Evolutionary conservation across 1,139 yeast species (phyloP), one percentile per base, ranked within the genome.

Genomic region (Meyerozyma smithsonii): DNA sequence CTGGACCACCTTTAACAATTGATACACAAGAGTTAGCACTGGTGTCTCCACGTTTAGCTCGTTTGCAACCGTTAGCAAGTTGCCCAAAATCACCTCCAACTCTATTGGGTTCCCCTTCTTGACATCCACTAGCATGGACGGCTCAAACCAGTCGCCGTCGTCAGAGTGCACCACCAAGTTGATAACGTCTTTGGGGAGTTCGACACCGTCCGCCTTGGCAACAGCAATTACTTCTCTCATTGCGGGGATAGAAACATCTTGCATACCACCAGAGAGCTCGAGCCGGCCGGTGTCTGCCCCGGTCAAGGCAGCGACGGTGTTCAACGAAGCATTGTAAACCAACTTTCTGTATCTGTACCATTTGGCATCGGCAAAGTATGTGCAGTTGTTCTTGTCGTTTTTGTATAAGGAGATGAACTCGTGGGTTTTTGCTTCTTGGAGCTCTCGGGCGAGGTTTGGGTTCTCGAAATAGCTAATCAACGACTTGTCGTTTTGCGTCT

Each of bases 321-420:
- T 84, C 56, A 79, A 70, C 3, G 79, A 72, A 6, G 84, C 75
- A 54, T 85, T 85, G 62, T 84, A 84, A 16, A 84, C 71, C 41
- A 85, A 67, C 55, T 85, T 85, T 43, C 76, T 68, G 94, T 94
- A 85, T 55, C 95, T 66, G 5, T 79, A 69, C 50, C 62, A 66
- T 44, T 74, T 71, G 12, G 73, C 78, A 46, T 77, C 61, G 11
- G 57, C 60, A 51, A 81, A 84, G 33, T 71, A 59, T 8, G 54
- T 52, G 36, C 74, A 69, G 7, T 54, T 49, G 49, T 77, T 79
- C 46, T 56, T 55, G 1, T 52, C 69, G 39, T 72, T 71, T 35
- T 58, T 58, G 56, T 84, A 83, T 5, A 82, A 51, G 2, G 64
- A 65, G 6, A 73, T 68, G 51, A 81, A 81, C 42, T 65, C 61